Evolutionary conservation across 805 yeast species (phyloP).

Genomic region (Candida rishiriensis): DNA sequence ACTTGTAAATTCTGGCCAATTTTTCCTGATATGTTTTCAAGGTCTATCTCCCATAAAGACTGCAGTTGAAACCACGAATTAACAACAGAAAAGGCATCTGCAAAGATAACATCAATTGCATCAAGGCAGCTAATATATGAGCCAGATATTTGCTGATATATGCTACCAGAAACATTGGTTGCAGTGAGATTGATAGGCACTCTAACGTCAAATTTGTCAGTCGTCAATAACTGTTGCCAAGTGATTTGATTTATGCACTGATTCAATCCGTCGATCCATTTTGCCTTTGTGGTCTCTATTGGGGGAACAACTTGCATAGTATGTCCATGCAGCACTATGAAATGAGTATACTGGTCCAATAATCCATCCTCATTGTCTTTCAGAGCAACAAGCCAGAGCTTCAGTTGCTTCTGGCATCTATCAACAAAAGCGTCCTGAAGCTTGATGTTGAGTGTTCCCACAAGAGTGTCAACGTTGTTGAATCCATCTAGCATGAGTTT

Average conservation of each 20-base stretch:
- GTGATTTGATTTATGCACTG: slow-evolving; percentile 17
- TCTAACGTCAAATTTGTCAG: slow-evolving; percentile 21
- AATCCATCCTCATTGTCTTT: slow-evolving; percentile 25
- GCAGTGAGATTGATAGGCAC: background rate
- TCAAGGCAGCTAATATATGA: slow-evolving; percentile 21
- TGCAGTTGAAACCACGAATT: slow-evolving; percentile 53
- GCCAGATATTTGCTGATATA: background rate
- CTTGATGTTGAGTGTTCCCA: slow-evolving; percentile 30
- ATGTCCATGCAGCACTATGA: slow-evolving; percentile 34
- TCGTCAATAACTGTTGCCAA: slow-evolving; percentile 22
- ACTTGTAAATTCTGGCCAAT: slow-evolving; percentile 31
- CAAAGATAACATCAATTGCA: slow-evolving; percentile 31
- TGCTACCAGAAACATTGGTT: no score
- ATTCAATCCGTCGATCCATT: slow-evolving; percentile 26
- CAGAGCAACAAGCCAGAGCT: slow-evolving; percentile 8
- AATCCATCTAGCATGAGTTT: slow-evolving; percentile 34
- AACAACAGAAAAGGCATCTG: slow-evolving; percentile 34
- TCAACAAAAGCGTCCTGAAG: slow-evolving; percentile 25
- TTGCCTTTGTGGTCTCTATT: slow-evolving; percentile 32
- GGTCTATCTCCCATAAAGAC: slow-evolving; percentile 52
- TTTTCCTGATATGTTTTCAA: slow-evolving; percentile 33
- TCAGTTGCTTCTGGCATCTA: slow-evolving; percentile 22
- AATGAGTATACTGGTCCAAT: slow-evolving; percentile 35
- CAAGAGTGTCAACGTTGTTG: slow-evolving; percentile 30
- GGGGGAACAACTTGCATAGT: slow-evolving; percentile 37